Evolutionary conservation across 805 yeast genomes (phyloP).

Genomic region (Starmerella scarabaei): DNA sequence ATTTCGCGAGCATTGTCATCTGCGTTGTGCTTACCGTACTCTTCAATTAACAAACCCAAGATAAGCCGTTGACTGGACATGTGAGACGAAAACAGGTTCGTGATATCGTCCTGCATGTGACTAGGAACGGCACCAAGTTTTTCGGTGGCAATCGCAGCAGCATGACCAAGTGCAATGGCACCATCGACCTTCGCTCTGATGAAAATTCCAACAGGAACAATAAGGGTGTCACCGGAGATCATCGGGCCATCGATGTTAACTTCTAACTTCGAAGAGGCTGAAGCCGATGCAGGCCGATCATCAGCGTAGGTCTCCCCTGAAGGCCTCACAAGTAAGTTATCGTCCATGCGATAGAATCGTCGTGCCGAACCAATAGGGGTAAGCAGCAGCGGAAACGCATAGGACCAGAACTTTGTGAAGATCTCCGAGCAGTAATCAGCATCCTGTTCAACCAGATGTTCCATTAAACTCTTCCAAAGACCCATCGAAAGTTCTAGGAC

Average conservation of each 20-base stretch:
- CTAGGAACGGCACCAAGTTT: conserved; percentile 1
- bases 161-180: conserved; percentile 59
- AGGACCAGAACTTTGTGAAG: conserved; percentile 29
- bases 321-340: conserved; percentile 61
- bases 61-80: conserved; percentile 74
- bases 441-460: not conserved
- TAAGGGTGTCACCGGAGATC: conserved; percentile 75
- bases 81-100: conserved; percentile 38
- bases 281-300: conserved; percentile 15
- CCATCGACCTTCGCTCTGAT: conserved; percentile 64
- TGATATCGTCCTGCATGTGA: not conserved
- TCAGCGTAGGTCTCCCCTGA: conserved; percentile 41
- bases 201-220: conserved; percentile 65
- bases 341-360: conserved; percentile 72
- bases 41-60: conserved; percentile 56
- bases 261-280: conserved; percentile 18
- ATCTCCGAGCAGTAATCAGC: not conserved
- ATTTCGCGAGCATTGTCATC: not conserved
- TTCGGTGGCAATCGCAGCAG: conserved; percentile 18
- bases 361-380: conserved; percentile 94
- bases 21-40: conserved; percentile 31
- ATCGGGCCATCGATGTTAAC: conserved; percentile 91
- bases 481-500: conserved; percentile 50
- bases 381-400: conserved; percentile 48
- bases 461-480: conserved; percentile 47